phyloP scores from a whole-genome alignment of 805 yeast species.

The Groenewaldozyma salmanticensis region DNA sequence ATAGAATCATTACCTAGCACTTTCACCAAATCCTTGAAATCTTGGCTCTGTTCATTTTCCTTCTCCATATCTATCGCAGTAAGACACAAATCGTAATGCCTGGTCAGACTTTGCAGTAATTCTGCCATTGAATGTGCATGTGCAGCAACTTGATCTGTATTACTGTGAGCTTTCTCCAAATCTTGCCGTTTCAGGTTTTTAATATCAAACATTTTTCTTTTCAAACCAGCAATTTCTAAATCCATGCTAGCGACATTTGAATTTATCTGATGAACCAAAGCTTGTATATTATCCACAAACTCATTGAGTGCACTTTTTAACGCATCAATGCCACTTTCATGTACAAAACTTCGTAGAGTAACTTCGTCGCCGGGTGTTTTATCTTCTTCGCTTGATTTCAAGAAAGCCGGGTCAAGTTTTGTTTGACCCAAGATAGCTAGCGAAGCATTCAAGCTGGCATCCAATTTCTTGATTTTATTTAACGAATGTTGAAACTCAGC shows the following conservation, averaged over 20 bases:
- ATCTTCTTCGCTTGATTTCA: not conserved
- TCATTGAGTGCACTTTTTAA: constrained; percentile 22
- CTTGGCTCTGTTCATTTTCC: constrained; percentile 28
- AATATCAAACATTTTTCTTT: constrained; percentile 12
- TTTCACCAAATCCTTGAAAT: constrained; percentile 44
- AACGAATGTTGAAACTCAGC: constrained; percentile 16
- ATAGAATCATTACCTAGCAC: constrained; percentile 35
- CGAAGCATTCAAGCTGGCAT: constrained; percentile 26
- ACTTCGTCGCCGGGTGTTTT: not conserved
- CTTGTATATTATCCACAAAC: constrained; percentile 27
- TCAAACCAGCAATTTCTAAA: constrained; percentile 6
- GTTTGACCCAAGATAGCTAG: constrained; percentile 29
- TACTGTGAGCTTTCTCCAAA: constrained; percentile 18
- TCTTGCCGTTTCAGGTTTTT: constrained; percentile 16
- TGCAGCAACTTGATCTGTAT: constrained; percentile 19
- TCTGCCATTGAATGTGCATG: constrained; percentile 61
- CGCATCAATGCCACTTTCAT: constrained; percentile 31
- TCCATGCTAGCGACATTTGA: constrained; percentile 22
- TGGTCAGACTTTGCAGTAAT: constrained; percentile 59
- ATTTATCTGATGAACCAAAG: constrained; percentile 12
- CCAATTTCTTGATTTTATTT: constrained; percentile 19
- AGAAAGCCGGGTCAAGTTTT: constrained; percentile 29
- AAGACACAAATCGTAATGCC: constrained; percentile 73
- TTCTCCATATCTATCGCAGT: constrained; percentile 35
- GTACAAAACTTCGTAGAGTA: constrained; percentile 40